A percentile compares a stretch with the other conserved stretches of the same genome.
Evolutionary conservation across 371 early-diverging fungal genomes (phyloP).

Genomic region (Saksenaea vasiformis): DNA sequence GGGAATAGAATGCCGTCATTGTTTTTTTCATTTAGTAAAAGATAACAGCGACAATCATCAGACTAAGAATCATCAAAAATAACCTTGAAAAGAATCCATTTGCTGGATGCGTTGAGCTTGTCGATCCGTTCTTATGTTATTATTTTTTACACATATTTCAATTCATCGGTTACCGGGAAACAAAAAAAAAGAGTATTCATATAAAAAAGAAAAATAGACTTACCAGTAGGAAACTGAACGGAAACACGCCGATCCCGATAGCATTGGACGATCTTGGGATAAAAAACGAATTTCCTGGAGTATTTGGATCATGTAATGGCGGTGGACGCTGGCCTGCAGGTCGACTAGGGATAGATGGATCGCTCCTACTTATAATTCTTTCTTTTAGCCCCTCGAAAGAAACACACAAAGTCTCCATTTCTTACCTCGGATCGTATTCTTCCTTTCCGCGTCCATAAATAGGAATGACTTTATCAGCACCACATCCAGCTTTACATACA

Average conservation of each 20-base stretch:
- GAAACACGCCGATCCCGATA: slow-evolving; percentile 53
- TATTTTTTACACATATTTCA: too few relatives aligned
- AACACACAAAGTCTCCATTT: not conserved
- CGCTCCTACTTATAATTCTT: slow-evolving; percentile 13
- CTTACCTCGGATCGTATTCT: slow-evolving; percentile 70
- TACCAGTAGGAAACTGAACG: slow-evolving; percentile 61
- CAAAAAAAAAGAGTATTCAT: not conserved
- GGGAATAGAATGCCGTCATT: not conserved
- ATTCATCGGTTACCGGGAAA: not conserved
- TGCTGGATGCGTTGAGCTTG: not conserved
- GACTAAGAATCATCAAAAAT: slow-evolving; percentile 1
- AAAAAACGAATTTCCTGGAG: slow-evolving; percentile 35
- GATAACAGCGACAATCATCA: slow-evolving; percentile 8
- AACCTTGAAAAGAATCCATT: slow-evolving; percentile 12
- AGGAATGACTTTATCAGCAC: slow-evolving; percentile 75
- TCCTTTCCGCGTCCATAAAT: slow-evolving; percentile 77
- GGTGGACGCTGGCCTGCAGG: slow-evolving; percentile 74
- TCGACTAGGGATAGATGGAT: slow-evolving; percentile 62
- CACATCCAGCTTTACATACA: slow-evolving; percentile 80
- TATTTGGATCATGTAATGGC: slow-evolving; percentile 54
- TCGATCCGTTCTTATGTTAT: not conserved
- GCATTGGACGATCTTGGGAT: slow-evolving; percentile 46
- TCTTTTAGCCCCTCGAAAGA: not conserved
- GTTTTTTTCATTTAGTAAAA: slow-evolving; percentile 1
- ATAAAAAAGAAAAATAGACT: slow-evolving; percentile 13